A percentile compares a stretch with the other conserved stretches of the same genome.
Evolutionary conservation across 306 rosid species (phyloP).

Genomic region (Cicer arietinum): DNA sequence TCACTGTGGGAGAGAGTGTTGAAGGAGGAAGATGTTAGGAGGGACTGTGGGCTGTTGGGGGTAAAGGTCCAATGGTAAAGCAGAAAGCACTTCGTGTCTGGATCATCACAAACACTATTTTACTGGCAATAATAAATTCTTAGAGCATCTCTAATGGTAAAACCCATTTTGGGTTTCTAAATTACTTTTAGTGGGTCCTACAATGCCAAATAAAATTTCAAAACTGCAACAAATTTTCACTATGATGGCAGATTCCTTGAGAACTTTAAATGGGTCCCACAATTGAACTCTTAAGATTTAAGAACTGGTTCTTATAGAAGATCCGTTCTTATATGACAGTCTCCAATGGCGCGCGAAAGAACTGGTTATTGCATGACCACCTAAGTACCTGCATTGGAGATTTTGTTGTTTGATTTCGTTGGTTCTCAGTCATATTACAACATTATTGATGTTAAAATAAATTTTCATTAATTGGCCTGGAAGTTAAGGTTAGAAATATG

Average conservation of each 20-base stretch:
- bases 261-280: neutral
- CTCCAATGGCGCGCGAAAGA: neutral
- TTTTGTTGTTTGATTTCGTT: neutral
- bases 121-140: neutral
- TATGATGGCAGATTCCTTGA: neutral
- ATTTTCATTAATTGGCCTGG: slow-evolving; percentile 3
- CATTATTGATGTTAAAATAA: neutral
- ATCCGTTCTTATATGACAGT: slow-evolving; percentile 3
- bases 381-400: neutral
- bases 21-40: neutral
- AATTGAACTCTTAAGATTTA: neutral
- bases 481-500: neutral
- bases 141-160: neutral
- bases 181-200: slow-evolving; percentile 14
- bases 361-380: neutral
- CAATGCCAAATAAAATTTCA: slow-evolving; percentile 7
- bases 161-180: slow-evolving; percentile 7
- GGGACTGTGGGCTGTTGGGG: neutral
- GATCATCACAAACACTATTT: neutral
- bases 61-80: neutral
- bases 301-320: neutral
- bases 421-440: slow-evolving; percentile 12
- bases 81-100: neutral
- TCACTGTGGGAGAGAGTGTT: slow-evolving; percentile 5
- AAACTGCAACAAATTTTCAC: neutral